A percentile compares a stretch with the other conserved stretches of the same genome.
These are phyloP conservation scores for Termitomyces sp. DNA, from an alignment of 768 basidiomycete species.

Conservation along the genomic window DNA sequence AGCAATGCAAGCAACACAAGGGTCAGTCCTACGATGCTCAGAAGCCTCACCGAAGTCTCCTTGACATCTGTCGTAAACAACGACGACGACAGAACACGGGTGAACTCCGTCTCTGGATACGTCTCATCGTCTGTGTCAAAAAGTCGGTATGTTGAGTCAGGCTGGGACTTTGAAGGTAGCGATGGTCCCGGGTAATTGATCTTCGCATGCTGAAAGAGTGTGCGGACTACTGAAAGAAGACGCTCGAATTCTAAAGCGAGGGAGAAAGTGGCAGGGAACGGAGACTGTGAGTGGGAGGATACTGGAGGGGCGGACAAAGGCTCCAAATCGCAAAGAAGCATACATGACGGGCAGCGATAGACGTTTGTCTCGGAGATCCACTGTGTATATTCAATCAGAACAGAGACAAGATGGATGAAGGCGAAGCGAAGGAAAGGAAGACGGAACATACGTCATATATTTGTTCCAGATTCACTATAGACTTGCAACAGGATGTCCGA, in stretches of 20 bases:
- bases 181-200: not conserved
- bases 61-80: constrained; percentile 2
- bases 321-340: constrained; percentile 1
- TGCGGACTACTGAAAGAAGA: not conserved
- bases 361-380: constrained; percentile 12
- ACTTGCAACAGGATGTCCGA: constrained; percentile 9
- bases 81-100: constrained; percentile 3
- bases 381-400: not conserved
- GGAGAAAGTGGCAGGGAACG: not conserved
- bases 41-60: constrained; percentile 7
- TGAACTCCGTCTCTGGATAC: constrained; percentile 10
- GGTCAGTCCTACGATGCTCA: constrained; percentile 10
- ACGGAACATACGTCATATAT: constrained; percentile 13
- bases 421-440: not conserved
- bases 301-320: not conserved
- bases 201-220: not conserved
- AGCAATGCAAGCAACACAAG: constrained; percentile 11
- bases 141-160: not conserved
- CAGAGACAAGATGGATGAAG: not conserved
- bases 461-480: constrained; percentile 11
- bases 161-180: not conserved
- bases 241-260: not conserved
- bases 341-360: constrained; percentile 12
- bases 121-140: constrained; percentile 9
- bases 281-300: not conserved